These are phyloP conservation scores for Alternaria hordeiaustralica DNA, from an alignment of 2,329 filamentous ascomycete genomes.

Conservation along the genomic window DNA sequence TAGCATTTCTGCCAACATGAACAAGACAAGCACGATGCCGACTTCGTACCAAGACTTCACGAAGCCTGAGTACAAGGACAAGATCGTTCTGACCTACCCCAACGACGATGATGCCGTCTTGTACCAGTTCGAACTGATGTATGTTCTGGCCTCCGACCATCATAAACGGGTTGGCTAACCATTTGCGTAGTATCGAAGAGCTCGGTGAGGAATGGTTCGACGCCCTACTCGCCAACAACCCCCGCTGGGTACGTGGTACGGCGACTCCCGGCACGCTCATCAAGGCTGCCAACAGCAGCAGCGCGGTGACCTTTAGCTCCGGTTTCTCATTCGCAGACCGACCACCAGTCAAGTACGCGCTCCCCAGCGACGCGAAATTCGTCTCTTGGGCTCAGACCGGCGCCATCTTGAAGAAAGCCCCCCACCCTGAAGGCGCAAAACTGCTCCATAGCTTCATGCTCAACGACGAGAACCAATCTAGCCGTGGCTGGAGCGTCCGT, in stretches of 20 bases:
- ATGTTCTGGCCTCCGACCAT: not conserved
- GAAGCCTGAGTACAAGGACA: conserved; percentile 57
- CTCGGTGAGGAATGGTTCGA: conserved; percentile 59
- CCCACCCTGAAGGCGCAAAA: conserved; percentile 60
- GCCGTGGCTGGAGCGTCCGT: conserved; percentile 47
- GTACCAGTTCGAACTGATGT: conserved; percentile 58
- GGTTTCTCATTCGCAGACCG: not conserved
- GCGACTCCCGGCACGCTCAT: conserved; percentile 52
- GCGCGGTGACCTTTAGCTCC: conserved; percentile 26
- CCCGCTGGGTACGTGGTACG: conserved; percentile 61
- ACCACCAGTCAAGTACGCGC: not conserved
- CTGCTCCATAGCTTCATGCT: conserved; percentile 58
- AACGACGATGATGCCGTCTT: conserved; percentile 65
- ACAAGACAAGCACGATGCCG: conserved; percentile 41
- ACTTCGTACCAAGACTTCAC: conserved; percentile 55
- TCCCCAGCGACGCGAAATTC: conserved; percentile 50
- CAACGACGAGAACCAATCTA: conserved; percentile 50
- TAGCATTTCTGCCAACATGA: conserved; percentile 48
- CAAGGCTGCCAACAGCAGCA: conserved; percentile 26
- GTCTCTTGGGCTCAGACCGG: conserved; percentile 58
- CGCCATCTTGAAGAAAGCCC: conserved; percentile 58
- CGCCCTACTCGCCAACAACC: conserved; percentile 56
- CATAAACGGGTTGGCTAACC: not conserved
- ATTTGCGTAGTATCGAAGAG: conserved; percentile 31
- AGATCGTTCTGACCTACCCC: conserved; percentile 57